Base-by-base conservation (phyloP, 1,284 basidiomycete genomes). In the Neotropicomus parvogracilis region DNA sequence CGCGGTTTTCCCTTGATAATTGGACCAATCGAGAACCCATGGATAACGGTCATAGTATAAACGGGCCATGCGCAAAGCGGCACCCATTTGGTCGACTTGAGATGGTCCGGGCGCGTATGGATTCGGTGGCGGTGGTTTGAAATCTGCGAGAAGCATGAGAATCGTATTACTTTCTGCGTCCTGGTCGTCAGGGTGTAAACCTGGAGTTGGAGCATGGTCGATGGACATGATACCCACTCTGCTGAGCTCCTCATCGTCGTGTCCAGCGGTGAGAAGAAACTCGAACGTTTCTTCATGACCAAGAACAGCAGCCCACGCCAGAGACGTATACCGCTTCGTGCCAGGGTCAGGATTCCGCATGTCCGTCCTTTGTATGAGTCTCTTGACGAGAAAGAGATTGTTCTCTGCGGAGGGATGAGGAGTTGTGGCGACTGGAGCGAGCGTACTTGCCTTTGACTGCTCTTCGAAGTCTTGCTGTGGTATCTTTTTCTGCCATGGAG, bases 151-250 rank as follows among this genome's bases (percentile, higher is more conserved):
- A 13, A 94, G 74, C 72, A 93, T 90, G 47, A 95, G 81, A 43
- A 95, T 86, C 1, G 91, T 95, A 63, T 93, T 93, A 63, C 88
- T 87, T 60, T 94, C 91, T 8, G 80, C 78, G 65, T 95, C 92
- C 91, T 95, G 55, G 35, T 42, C 37, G 40, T 49, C 37, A 39
- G 33, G 38, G 40, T 48, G 51, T 59, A 35, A 56, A 53, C 49
- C 52, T 37, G 47, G 44, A 38, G 21, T 16, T 17, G 37, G 44
- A 26, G 46, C 26, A 40, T 38, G 32, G 44, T 41, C 7, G 13
- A 36, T 31, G 39, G 16, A 47, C 51, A 36, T n/a, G 44, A 52
- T 40, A 74, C 85, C 63, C 65, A 93, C 92, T 74, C 83, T 81
- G 66, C 86, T 92, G 53, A 92, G 75, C 67, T 95, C 93, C 48